Percentiles rank a stretch among this genome's conserved stretches.
Conservation (phyloP, 2,329 filamentous ascomycete genomes). For the Zalaria obscura region DNA sequence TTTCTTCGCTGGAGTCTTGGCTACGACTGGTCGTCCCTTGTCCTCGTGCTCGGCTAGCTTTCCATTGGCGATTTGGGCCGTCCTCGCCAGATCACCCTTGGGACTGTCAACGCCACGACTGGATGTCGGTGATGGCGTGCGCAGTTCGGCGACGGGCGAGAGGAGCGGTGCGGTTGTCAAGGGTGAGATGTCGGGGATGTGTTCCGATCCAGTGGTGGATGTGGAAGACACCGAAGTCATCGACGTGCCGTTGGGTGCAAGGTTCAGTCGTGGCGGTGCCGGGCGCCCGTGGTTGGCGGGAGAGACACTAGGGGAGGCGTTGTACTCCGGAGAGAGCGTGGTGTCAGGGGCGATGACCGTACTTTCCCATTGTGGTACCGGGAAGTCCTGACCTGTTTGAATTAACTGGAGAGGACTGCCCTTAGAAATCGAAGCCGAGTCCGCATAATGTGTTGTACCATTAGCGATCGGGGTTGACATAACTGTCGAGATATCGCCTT, state of each 20-base stretch:
- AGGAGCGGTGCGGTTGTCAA: constrained; percentile 28
- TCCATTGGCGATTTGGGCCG: constrained; percentile 14
- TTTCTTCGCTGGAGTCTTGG: constrained; percentile 2
- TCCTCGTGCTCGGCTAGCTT: constrained; percentile 11
- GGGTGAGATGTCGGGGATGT: not conserved
- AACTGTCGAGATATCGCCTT: too few species aligned
- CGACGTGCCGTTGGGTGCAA: constrained; percentile 27
- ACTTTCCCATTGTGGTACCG: too few species aligned
- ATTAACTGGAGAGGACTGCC: too few species aligned
- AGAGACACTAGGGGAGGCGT: not conserved
- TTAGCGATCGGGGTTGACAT: too few species aligned
- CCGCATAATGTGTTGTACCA: too few species aligned
- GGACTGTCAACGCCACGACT: constrained; percentile 37
- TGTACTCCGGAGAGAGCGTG: not conserved
- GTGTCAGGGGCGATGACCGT: too few species aligned
- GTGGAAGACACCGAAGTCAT: not conserved
- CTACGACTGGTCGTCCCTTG: constrained; percentile 5
- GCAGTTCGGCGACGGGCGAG: constrained; percentile 61
- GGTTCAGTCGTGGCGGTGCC: constrained; percentile 37
- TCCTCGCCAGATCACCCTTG: constrained; percentile 7
- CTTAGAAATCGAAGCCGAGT: too few species aligned
- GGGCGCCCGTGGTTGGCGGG: constrained; percentile 22
- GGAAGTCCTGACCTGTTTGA: too few species aligned
- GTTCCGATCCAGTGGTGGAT: not conserved
- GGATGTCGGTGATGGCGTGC: constrained; percentile 55